Conservation (phyloP, 1,284 basidiomycete species). For the Moesziomyces globuligerus region DNA sequence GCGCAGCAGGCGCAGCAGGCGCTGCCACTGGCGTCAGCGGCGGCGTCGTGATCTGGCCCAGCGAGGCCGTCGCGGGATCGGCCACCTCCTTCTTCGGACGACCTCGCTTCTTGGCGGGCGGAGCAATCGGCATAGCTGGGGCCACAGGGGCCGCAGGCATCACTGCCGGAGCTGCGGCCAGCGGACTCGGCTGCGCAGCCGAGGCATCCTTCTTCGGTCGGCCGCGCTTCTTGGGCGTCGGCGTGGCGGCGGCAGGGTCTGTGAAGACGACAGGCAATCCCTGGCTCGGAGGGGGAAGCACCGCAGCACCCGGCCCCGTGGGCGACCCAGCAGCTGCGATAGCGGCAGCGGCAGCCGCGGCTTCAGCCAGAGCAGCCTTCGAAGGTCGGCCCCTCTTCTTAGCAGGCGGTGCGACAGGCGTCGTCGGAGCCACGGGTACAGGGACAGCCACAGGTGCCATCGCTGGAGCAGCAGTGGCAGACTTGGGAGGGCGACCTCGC, state of each 20-base stretch:
- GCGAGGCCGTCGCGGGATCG: constrained; percentile 11
- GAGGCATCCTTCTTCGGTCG: constrained; percentile 8
- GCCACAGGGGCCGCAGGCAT: constrained; percentile 1
- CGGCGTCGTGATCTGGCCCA: constrained; percentile 23
- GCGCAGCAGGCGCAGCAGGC: constrained; percentile 8
- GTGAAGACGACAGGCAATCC: constrained; percentile 4
- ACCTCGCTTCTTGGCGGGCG: constrained; percentile 21
- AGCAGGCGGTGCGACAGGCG: constrained; percentile 3
- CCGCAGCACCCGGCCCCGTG: no score
- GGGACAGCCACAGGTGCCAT: neutral
- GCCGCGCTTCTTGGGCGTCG: constrained; percentile 35
- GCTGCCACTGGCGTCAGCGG: constrained; percentile 13
- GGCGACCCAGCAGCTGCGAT: constrained; percentile 5
- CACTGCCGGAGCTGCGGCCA: neutral
- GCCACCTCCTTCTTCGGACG: constrained; percentile 27
- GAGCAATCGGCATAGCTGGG: neutral
- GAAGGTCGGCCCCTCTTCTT: constrained; percentile 42
- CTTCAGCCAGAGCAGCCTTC: constrained; percentile 23
- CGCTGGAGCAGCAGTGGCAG: constrained; percentile 7
- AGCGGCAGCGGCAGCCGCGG: constrained; percentile 9
- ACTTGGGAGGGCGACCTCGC: constrained; percentile 31
- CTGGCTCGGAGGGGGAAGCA: no score
- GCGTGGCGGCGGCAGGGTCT: neutral
- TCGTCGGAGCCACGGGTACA: neutral
- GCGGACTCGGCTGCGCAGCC: neutral